Evolutionary conservation across 2,329 filamentous ascomycete species (phyloP), one percentile per base, ranked within the genome.

Genomic region (Verticillium albo-atrum): DNA sequence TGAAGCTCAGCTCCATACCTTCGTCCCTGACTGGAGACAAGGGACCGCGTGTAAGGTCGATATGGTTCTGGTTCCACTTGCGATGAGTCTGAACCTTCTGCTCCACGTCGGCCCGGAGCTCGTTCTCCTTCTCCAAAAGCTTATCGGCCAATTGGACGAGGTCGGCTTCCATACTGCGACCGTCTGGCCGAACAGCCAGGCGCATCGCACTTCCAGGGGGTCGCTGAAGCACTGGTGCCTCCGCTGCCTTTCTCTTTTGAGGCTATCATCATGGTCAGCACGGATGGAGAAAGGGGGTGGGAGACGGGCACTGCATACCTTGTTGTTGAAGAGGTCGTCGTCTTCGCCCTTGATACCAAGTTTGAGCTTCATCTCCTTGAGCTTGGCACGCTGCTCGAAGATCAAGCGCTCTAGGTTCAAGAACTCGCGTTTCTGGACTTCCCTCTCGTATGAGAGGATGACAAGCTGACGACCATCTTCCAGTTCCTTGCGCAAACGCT

Each of bases 291-390:
- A 35, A 71, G 67, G 55, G 73, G 72, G 71, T 75, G 65, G 14
- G 3, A 35, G 60, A 61, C 58, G 32, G n/a, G 14, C n/a, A 62
- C 23, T 57, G 69, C 63, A 74, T 80, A 94, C 91, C 85, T 95
- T 96, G 74, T 95, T 91, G 77, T 96, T 96, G 78, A 97, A 88
- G 69, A 97, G 84, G 72, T 97, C 92, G 68, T 98, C 94, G 69
- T 98, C 95, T 69, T 96, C 91, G 66, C 87, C 88, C 77, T 95
- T 96, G 80, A 98, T 94, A 67, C 89, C 88, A 64, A 97, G 84
- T 69, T 90, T 90, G 70, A 91, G 82, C 82, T 98, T 98, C 74
- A 90, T 88, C 65, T 94, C 88, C 80, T 96, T 96, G 66, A 98
- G 84, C 70, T 87, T 86, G 61, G 84, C 82, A 56, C 95, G 87